Evolutionary conservation across 2,329 filamentous ascomycete genomes (phyloP).

Genomic region (Cryoendolithus antarcticus): DNA sequence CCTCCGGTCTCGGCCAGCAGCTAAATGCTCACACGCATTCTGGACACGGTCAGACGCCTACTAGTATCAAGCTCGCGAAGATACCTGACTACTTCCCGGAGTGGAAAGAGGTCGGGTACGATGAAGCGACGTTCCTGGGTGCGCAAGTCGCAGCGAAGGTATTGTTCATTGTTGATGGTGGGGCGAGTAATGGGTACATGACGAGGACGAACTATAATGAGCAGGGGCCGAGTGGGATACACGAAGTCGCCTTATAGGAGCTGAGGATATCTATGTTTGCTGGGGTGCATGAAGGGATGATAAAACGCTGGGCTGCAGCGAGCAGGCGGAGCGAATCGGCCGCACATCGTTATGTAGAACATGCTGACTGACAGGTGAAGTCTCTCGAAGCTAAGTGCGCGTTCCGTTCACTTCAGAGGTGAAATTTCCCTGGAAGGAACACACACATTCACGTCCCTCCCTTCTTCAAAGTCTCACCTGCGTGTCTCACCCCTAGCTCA

Average conservation of each 20-base stretch:
- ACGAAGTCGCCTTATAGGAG: constrained; percentile 33
- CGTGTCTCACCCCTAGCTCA: neutral
- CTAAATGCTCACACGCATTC: constrained; percentile 35
- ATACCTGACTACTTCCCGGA: constrained; percentile 79
- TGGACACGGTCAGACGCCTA: constrained; percentile 64
- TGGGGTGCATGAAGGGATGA: neutral
- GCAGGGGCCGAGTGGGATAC: constrained; percentile 50
- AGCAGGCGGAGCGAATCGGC: no score
- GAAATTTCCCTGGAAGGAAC: neutral
- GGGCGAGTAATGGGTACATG: constrained; percentile 56
- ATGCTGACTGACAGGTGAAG: no score
- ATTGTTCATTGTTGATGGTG: constrained; percentile 56
- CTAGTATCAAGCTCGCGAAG: constrained; percentile 64
- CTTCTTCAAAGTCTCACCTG: no score
- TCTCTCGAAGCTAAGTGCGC: neutral
- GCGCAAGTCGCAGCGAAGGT: constrained; percentile 75
- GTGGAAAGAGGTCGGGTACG: constrained; percentile 65
- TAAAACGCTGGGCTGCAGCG: neutral
- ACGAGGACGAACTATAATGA: constrained; percentile 57
- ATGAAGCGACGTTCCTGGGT: constrained; percentile 78
- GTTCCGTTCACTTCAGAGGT: neutral
- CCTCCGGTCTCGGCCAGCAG: constrained; percentile 11
- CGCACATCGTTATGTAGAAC: no score
- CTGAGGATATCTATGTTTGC: no score
- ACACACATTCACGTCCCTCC: no score